Evolutionary conservation across 2,329 filamentous ascomycete species (phyloP), one percentile per base, ranked within the genome.

Genomic region (Trichoderma cornu-damae): DNA sequence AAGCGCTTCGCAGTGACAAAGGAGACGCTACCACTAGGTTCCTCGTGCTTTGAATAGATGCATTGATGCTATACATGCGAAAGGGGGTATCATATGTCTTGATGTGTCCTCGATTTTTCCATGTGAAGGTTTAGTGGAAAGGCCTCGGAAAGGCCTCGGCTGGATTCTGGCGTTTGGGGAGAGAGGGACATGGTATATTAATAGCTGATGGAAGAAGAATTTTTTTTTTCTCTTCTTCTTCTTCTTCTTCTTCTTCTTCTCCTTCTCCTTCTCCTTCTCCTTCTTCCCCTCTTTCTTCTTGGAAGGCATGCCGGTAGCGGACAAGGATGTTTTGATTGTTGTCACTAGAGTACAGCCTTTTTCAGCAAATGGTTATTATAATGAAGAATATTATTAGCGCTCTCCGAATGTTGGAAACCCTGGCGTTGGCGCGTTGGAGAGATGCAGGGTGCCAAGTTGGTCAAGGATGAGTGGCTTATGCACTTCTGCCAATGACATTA

Each of bases 11-110:
- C 44, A 32, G 44, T 26, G 35, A 30, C 14, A 24, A 24, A 6
- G 26, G 14, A 18, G 34, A 37, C 34, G 44, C 35, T 40, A 28
- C 32, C 30, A 16, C 35, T 37, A 57, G 54, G 54, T 32, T 40
- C 24, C 55, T 40, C 42, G 24, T 58, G 48, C 48, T 58, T 58
- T 58, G 55, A 58, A 58, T 58, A 58, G 55, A 58, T 38, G 48
- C 55, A 52, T 58, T 47, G 55, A 58, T 46, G 26, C 48, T 58
- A 14, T 40, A 44, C 28, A 50, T 43, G 32, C 42, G 16, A n/a
- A 34, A 22, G 32, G 30, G 28, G 28, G n/a, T n/a, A n/a, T n/a
- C n/a, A n/a, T 30, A 26, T 44, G 16, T 42, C 42, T 16, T n/a
- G 6, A 47, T 32, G 43, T 37, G 52, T 55, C 32, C 24, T 47